phyloP scores from a whole-genome alignment of 2,329 filamentous ascomycete genomes.

The Ophiognomonia clavigignenti-juglandacearum region DNA sequence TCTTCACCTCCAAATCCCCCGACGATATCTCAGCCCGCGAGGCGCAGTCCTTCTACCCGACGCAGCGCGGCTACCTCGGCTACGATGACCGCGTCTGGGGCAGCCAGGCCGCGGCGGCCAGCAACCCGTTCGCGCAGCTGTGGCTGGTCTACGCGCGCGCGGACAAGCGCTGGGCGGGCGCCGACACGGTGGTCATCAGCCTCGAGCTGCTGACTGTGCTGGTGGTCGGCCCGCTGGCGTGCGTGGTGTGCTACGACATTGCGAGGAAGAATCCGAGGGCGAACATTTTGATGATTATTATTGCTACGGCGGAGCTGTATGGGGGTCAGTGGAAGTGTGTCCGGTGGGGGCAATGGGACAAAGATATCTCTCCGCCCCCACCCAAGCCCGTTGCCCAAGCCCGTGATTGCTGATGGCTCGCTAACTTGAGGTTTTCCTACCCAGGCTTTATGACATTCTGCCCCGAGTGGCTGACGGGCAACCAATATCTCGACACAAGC shows the following conservation, averaged over 20 bases:
- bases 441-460: constrained; percentile 68
- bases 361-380: no score
- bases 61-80: constrained; percentile 49
- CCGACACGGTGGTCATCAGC: constrained; percentile 59
- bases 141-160: constrained; percentile 68
- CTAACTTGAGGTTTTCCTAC: neutral
- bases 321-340: constrained; percentile 47
- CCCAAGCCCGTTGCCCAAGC: no score
- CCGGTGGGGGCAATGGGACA: no score
- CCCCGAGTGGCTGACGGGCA: constrained; percentile 63
- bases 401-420: no score
- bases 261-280: constrained; percentile 48
- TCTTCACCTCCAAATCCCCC: constrained; percentile 57
- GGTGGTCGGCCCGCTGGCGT: constrained; percentile 54
- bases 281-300: constrained; percentile 58
- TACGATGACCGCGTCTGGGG: constrained; percentile 47
- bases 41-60: constrained; percentile 36
- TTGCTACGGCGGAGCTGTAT: constrained; percentile 63
- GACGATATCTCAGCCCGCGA: constrained; percentile 26
- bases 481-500: constrained; percentile 56
- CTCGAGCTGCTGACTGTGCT: constrained; percentile 63
- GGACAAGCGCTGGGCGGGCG: constrained; percentile 58
- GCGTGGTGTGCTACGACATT: constrained; percentile 57
- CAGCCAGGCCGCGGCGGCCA: constrained; percentile 50
- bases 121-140: constrained; percentile 50